Base-by-base conservation (phyloP, 352 stramenopile genomes). In the Pythium brassicae region DNA sequence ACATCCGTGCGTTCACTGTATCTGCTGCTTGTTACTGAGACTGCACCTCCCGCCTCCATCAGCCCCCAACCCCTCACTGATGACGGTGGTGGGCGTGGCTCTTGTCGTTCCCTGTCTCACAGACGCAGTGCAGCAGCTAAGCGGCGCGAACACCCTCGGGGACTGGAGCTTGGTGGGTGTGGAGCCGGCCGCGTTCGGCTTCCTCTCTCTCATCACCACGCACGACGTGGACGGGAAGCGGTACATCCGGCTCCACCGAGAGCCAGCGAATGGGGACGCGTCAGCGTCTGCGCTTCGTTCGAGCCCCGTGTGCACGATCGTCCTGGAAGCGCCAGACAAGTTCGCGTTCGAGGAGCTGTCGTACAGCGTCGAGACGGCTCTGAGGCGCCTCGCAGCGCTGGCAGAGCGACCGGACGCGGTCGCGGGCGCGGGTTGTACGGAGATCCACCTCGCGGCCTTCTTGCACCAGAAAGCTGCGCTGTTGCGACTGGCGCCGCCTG, bases 111-210 rank as follows among this genome's bases (percentile, higher is more conserved):
- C 11, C 25, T 32, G 7, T 19, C 9, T 25, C 15, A 5, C 53
- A 88, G 75, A 63, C 40, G 64, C 65, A 14, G 68, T 83, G 9
- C 62, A 86, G 25, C 55, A 82, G 53, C 55, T 88, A 2, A 85
- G 73, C 45, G 78, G 78, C 0, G 73, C 74, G 1, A 69, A 45
- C 2, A 44, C 78, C 26, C 56, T 86, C 8, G 76, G 78, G 4
- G 68, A 82, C 57, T 86, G 75, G 73, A 67, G 57, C 4, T 26
- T 77, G 2, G 50, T 58, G 35, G 53, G 68, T 9, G 44, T 68
- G n/a, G 43, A 61, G 2, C 3, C 40, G 50, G 44, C 47, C 34
- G 60, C 65, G 0, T 65, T 82, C 12, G 78, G 78, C 9, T 78
- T 69, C 48, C 47, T 89, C 25, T 74, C 76, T 9, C 53, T 70